Conservation (phyloP, 257 asterid species). For the Perilla frutescens region DNA sequence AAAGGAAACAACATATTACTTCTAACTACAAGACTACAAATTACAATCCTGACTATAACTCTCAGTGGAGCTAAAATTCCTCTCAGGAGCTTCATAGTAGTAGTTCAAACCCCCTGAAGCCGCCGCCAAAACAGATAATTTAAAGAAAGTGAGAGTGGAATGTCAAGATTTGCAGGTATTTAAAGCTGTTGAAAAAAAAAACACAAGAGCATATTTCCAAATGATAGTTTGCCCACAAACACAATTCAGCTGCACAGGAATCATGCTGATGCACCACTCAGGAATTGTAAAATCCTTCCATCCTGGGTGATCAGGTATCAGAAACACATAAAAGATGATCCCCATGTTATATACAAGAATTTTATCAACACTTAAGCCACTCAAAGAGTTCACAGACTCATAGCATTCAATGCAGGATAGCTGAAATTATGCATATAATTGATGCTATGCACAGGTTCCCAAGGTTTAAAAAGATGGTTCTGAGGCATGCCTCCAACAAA, state of each 20-base stretch:
- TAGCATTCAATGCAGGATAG: conserved; percentile 37
- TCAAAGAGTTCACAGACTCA: conserved; percentile 33
- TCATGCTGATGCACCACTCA: conserved; percentile 65
- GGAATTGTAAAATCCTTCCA: conserved; percentile 58
- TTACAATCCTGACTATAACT: conserved; percentile 16
- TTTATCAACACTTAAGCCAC: conserved; percentile 33
- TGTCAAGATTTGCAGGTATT: conserved; percentile 12
- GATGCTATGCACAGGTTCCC: conserved; percentile 9
- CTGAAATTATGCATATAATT: conserved; percentile 25
- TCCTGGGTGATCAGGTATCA: conserved; percentile 55
- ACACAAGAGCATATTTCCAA: conserved; percentile 36
- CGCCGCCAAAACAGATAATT: conserved; percentile 16
- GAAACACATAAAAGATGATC: conserved; percentile 48
- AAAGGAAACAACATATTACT: conserved; percentile 21
- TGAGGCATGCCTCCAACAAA: too few relatives aligned
- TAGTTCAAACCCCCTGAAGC: conserved; percentile 28
- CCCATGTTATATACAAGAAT: conserved; percentile 41
- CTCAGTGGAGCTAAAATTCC: conserved; percentile 1
- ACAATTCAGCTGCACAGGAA: conserved; percentile 71
- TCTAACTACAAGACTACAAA: conserved; percentile 22
- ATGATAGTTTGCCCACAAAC: conserved; percentile 47
- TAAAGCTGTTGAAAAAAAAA: conserved; percentile 21
- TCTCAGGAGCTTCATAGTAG: conserved; percentile 6
- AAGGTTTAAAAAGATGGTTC: too few relatives aligned
- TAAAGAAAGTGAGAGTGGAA: conserved; percentile 9